A percentile compares a stretch with the other conserved stretches of the same genome.
phyloP scores from a whole-genome alignment of 2,329 filamentous ascomycete genomes.

The Colletotrichum sp. region DNA sequence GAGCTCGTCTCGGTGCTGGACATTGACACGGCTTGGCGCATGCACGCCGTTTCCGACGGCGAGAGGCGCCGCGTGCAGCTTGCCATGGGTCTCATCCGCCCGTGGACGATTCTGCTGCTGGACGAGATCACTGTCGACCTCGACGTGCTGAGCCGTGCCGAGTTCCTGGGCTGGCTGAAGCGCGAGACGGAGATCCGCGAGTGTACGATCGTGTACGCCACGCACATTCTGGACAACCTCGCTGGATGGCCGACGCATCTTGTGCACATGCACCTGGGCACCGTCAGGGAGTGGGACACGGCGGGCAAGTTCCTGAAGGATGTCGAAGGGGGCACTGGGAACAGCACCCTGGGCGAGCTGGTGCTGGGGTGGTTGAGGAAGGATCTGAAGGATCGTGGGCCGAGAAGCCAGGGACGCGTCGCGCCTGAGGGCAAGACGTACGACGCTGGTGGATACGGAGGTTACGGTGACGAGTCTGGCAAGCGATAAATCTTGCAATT shows the following conservation, averaged over 20 bases:
- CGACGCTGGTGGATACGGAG: conserved; percentile 54
- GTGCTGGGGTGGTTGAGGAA: conserved; percentile 87
- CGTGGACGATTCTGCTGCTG: conserved; percentile 88
- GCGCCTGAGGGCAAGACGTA: conserved; percentile 71
- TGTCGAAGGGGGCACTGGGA: conserved; percentile 60
- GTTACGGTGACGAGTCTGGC: conserved; percentile 62
- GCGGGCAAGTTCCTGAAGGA: conserved; percentile 71
- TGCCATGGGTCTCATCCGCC: conserved; percentile 91
- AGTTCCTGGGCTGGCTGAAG: conserved; percentile 87
- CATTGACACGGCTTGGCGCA: conserved; percentile 90
- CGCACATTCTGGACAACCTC: conserved; percentile 95
- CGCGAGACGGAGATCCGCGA: conserved; percentile 80
- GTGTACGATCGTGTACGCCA: conserved; percentile 96
- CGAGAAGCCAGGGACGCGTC: conserved; percentile 64
- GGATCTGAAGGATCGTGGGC: conserved; percentile 80
- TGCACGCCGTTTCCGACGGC: conserved; percentile 94
- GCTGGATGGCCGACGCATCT: conserved; percentile 95
- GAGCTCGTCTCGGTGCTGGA: conserved; percentile 89
- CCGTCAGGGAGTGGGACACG: conserved; percentile 83
- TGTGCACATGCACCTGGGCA: conserved; percentile 92
- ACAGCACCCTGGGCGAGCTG: conserved; percentile 84
- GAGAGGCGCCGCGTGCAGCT: conserved; percentile 91
- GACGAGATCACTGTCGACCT: conserved; percentile 98
- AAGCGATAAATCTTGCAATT: conserved; percentile 18
- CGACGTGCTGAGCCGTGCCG: conserved; percentile 82